phyloP scores from a whole-genome alignment of 192 early-diverging fungal genomes.

The Coemansia sp. region DNA sequence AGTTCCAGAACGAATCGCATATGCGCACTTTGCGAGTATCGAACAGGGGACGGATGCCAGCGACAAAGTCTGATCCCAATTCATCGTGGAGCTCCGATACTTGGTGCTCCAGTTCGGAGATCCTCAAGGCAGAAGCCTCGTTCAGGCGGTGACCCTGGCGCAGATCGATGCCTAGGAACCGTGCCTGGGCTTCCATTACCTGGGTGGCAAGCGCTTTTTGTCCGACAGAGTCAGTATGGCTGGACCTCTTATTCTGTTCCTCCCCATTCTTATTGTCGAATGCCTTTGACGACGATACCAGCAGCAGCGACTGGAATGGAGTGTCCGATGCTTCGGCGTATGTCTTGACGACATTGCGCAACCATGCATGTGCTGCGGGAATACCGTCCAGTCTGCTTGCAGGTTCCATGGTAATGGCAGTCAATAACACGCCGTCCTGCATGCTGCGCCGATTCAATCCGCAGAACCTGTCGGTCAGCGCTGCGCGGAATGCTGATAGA shows the following conservation, averaged over 20 bases:
- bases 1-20: conserved; percentile 98
- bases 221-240: background rate
- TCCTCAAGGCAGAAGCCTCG: conserved; percentile 53
- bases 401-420: conserved; percentile 83
- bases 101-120: conserved; percentile 62
- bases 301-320: conserved; percentile 18
- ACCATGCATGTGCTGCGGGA: conserved; percentile 78
- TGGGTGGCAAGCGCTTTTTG: conserved; percentile 57
- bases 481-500: conserved; percentile 68
- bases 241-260: no score
- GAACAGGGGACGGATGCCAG: conserved; percentile 83
- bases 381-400: conserved; percentile 65
- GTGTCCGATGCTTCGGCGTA: conserved; percentile 75
- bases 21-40: conserved; percentile 76
- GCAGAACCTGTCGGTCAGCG: conserved; percentile 49
- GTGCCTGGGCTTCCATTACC: conserved; percentile 79
- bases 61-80: conserved; percentile 82
- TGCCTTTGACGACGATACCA: background rate
- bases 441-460: conserved; percentile 66
- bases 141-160: conserved; percentile 68
- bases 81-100: conserved; percentile 79
- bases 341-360: conserved; percentile 64
- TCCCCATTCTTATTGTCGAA: background rate
- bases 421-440: conserved; percentile 73
- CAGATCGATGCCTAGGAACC: conserved; percentile 77